These are phyloP conservation scores for Pholiota molesta DNA, from an alignment of 768 basidiomycete genomes.

Conservation along the genomic window DNA sequence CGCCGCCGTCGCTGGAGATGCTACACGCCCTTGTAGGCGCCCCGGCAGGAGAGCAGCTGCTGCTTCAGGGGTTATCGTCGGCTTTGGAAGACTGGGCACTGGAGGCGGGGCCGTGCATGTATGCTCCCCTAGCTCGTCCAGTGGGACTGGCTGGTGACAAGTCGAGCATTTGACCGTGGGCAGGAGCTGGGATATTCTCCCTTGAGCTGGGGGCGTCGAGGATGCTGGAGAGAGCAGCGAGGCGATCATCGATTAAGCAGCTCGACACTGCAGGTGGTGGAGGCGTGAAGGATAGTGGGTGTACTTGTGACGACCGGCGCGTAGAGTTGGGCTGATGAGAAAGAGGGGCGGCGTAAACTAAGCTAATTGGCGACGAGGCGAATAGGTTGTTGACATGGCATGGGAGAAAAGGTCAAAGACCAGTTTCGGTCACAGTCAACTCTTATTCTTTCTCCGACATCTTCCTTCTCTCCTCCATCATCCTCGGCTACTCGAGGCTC, in stretches of 20 bases:
- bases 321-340: constrained; percentile 10
- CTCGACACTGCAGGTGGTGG: neutral
- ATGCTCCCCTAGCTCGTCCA: constrained; percentile 78
- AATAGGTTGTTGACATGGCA: constrained; percentile 14
- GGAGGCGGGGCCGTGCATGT: constrained; percentile 61
- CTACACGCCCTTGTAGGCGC: constrained; percentile 41
- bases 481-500: neutral
- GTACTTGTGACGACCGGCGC: constrained; percentile 22
- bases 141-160: constrained; percentile 70
- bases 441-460: constrained; percentile 4
- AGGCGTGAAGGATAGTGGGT: constrained; percentile 10
- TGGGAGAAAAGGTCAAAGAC: constrained; percentile 9
- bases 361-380: neutral
- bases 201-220: constrained; percentile 30
- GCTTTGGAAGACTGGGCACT: constrained; percentile 42
- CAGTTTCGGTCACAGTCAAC: neutral
- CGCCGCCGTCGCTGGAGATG: constrained; percentile 6
- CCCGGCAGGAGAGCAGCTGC: constrained; percentile 50
- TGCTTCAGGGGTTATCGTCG: constrained; percentile 41
- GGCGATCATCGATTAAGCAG: constrained; percentile 15
- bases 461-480: neutral
- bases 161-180: constrained; percentile 87
- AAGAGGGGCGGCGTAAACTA: neutral
- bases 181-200: constrained; percentile 73
- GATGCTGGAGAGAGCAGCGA: constrained; percentile 26